Conservation (phyloP, 805 yeast species). For the Wickerhamiella australiensis region DNA sequence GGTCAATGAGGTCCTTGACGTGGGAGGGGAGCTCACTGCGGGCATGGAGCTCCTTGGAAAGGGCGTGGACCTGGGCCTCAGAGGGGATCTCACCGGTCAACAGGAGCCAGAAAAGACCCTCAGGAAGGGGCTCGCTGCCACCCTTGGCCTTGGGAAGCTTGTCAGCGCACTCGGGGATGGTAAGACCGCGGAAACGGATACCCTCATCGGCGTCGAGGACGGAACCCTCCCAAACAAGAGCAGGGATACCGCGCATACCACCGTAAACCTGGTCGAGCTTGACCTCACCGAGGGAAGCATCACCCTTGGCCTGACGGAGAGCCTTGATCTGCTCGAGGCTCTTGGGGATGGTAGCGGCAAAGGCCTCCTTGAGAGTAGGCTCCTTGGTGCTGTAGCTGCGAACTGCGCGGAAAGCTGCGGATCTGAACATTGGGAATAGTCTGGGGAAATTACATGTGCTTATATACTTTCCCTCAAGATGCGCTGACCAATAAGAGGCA, state of each 20-base stretch:
- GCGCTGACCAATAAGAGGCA: constrained; percentile 9
- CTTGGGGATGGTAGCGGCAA: constrained; percentile 82
- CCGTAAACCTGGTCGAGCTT: constrained; percentile 73
- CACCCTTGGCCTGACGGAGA: constrained; percentile 81
- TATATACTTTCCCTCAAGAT: not conserved
- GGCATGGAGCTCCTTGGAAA: constrained; percentile 66
- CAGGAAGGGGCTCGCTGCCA: constrained; percentile 59
- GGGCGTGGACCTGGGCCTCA: constrained; percentile 53
- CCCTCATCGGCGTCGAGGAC: constrained; percentile 78
- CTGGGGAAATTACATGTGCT: constrained; percentile 9
- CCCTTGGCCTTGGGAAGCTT: constrained; percentile 65
- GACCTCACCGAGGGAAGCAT: constrained; percentile 63
- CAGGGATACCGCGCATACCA: constrained; percentile 83
- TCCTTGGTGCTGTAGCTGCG: constrained; percentile 23
- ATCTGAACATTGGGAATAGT: constrained; percentile 7
- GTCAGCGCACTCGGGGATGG: constrained; percentile 66
- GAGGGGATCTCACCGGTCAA: constrained; percentile 77
- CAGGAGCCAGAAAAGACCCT: constrained; percentile 70
- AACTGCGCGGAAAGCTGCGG: constrained; percentile 7
- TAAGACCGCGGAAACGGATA: constrained; percentile 72
- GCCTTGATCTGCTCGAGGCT: constrained; percentile 82
- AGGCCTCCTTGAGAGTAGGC: constrained; percentile 74
- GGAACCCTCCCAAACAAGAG: constrained; percentile 81
- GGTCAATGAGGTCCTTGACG: constrained; percentile 59
- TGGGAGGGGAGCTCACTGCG: constrained; percentile 69